These are phyloP conservation scores for Microsporum ferrugineum DNA, from an alignment of 2,329 filamentous ascomycete genomes.

Conservation along the genomic window DNA sequence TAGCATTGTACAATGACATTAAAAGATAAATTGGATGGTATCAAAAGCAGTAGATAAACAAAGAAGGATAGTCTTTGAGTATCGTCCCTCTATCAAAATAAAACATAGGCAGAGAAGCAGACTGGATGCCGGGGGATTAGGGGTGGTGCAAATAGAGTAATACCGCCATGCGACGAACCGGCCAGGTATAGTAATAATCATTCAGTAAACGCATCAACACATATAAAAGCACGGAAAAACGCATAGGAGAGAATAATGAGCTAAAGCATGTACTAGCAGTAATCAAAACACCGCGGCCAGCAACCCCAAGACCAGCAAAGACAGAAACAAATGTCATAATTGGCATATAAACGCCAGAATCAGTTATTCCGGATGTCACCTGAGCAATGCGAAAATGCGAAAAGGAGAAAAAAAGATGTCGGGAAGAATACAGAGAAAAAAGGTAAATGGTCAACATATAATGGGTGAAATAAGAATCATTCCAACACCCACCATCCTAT, in stretches of 20 bases:
- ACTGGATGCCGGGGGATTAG: neutral
- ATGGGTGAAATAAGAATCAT: neutral
- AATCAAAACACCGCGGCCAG: constrained; percentile 3
- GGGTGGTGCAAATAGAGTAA: constrained; percentile 1
- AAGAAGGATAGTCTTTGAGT: neutral
- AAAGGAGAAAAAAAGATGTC: neutral
- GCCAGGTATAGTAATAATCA: neutral
- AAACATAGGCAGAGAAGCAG: neutral
- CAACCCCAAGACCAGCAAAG: constrained; percentile 3
- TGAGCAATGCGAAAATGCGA: neutral
- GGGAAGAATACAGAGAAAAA: constrained; percentile 4
- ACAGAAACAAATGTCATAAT: constrained; percentile 3
- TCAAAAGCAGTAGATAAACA: neutral
- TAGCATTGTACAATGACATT: constrained; percentile 1
- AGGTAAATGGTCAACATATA: constrained; percentile 1
- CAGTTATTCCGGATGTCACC: neutral
- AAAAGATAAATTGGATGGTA: neutral
- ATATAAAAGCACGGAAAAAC: neutral
- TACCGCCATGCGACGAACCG: constrained; percentile 1
- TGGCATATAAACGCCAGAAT: constrained; percentile 4
- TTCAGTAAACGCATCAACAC: constrained; percentile 1
- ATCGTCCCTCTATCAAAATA: constrained; percentile 2
- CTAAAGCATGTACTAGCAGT: neutral
- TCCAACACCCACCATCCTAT: neutral
- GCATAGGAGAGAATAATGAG: neutral